Percentiles rank a stretch among this genome's conserved stretches.
phyloP scores from a whole-genome alignment of 441 rosid species.

The Codiaeum variegatum region DNA sequence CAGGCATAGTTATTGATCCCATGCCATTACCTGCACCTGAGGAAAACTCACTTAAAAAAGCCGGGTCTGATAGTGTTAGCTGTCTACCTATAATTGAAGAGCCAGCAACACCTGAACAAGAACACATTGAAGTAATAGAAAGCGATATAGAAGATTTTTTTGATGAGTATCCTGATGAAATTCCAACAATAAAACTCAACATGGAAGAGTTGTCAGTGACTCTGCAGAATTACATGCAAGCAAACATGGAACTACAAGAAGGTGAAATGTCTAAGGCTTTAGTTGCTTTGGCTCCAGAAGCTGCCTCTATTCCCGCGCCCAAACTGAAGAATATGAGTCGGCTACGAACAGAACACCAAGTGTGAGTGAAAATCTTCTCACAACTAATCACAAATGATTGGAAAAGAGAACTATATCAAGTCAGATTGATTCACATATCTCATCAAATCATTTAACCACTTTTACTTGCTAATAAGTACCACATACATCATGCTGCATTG shows the following conservation, averaged over 20 bases:
- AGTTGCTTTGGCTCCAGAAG: constrained; percentile 73
- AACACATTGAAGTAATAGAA: constrained; percentile 37
- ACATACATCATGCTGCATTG: not conserved
- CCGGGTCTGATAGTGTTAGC: constrained; percentile 21
- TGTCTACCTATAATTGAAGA: constrained; percentile 77
- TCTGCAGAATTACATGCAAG: constrained; percentile 62
- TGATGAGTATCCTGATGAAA: constrained; percentile 69
- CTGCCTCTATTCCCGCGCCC: constrained; percentile 67
- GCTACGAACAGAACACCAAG: constrained; percentile 92
- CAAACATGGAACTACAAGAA: constrained; percentile 71
- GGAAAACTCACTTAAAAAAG: constrained; percentile 28
- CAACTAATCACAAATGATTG: not conserved
- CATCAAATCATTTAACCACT: not conserved
- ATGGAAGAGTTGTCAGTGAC: constrained; percentile 56
- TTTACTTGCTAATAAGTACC: not conserved
- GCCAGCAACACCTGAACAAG: constrained; percentile 76
- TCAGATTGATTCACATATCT: constrained; percentile 7
- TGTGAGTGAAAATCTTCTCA: constrained; percentile 52
- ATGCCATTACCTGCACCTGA: constrained; percentile 44
- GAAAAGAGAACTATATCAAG: constrained; percentile 8
- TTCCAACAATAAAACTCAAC: constrained; percentile 76
- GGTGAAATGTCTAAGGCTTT: constrained; percentile 82
- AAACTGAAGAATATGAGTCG: constrained; percentile 76
- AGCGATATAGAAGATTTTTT: constrained; percentile 71
- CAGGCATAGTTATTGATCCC: constrained; percentile 32